These are phyloP conservation scores for Dichomitus squalens DNA, from an alignment of 1,284 basidiomycete genomes.

Conservation along the genomic window DNA sequence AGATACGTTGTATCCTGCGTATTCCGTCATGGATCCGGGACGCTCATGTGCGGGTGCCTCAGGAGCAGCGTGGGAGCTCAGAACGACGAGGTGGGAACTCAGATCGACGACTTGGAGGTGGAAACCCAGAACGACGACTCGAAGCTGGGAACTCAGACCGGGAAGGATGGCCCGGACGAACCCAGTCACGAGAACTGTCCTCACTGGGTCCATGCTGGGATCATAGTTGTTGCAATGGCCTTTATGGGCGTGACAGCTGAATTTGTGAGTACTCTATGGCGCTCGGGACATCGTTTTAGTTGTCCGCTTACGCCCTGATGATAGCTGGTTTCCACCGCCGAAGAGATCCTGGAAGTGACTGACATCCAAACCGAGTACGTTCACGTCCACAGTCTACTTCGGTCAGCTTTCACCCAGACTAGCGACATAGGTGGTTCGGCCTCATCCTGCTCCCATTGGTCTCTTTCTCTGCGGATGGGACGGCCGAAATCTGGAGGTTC, in stretches of 20 bases:
- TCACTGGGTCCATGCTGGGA: slow-evolving; percentile 55
- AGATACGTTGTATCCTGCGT: slow-evolving; percentile 67
- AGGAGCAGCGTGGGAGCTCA: no score
- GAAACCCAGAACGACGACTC: no score
- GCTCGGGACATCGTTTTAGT: background rate
- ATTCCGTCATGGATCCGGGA: no score
- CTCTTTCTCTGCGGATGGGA: slow-evolving; percentile 70
- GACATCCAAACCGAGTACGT: slow-evolving; percentile 53
- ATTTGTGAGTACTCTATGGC: slow-evolving; percentile 48
- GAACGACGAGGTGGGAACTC: no score
- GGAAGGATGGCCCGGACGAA: no score
- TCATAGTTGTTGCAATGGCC: slow-evolving; percentile 48
- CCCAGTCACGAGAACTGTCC: no score
- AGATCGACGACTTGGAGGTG: no score
- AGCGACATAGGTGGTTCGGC: slow-evolving; percentile 63
- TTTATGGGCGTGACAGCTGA: slow-evolving; percentile 69
- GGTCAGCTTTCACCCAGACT: no score
- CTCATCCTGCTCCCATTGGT: slow-evolving; percentile 68
- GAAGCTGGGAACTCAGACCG: no score
- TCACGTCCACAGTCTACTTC: background rate
- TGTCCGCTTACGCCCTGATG: background rate
- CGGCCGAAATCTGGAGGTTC: slow-evolving; percentile 50
- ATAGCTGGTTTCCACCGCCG: slow-evolving; percentile 64
- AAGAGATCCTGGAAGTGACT: slow-evolving; percentile 47
- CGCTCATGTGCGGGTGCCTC: no score